Evolutionary conservation across 2,329 filamentous ascomycete species (phyloP).

Genomic region (Lasiodiplodia citricola): DNA sequence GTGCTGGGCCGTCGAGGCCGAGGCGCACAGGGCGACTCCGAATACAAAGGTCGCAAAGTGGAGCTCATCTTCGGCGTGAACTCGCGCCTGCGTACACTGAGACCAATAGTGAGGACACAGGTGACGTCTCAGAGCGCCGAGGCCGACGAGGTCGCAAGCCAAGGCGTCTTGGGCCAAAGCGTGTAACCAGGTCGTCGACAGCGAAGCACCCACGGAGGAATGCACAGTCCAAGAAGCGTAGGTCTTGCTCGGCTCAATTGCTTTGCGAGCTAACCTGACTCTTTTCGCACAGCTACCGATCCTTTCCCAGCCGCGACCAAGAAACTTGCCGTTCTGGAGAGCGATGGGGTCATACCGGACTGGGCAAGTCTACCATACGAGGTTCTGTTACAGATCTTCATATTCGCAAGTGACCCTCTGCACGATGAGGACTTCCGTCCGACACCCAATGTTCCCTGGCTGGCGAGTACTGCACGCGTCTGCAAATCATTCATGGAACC

Average conservation of each 20-base stretch:
- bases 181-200: slow-evolving; percentile 6
- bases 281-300: neutral
- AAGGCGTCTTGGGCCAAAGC: slow-evolving; percentile 7
- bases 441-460: slow-evolving; percentile 61
- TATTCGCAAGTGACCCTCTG: slow-evolving; percentile 67
- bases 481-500: slow-evolving; percentile 72
- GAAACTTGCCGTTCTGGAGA: slow-evolving; percentile 14
- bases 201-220: neutral
- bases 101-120: slow-evolving; percentile 13
- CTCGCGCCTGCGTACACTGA: slow-evolving; percentile 10
- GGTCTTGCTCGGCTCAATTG: neutral
- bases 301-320: neutral
- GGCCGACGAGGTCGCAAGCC: neutral
- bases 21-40: slow-evolving; percentile 13
- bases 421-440: slow-evolving; percentile 54
- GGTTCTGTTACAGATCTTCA: slow-evolving; percentile 72
- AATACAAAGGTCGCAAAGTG: slow-evolving; percentile 8
- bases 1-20: slow-evolving; percentile 3
- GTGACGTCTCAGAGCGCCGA: slow-evolving; percentile 1
- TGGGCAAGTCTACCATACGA: slow-evolving; percentile 71
- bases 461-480: slow-evolving; percentile 66
- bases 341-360: slow-evolving; percentile 52
- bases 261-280: slow-evolving; percentile 18
- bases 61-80: slow-evolving; percentile 21
- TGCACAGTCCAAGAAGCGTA: slow-evolving; percentile 6